Evolutionary conservation across 139 green algal species (phyloP), one percentile per base, ranked within the genome.

Genomic region (Chlorella sp.): DNA sequence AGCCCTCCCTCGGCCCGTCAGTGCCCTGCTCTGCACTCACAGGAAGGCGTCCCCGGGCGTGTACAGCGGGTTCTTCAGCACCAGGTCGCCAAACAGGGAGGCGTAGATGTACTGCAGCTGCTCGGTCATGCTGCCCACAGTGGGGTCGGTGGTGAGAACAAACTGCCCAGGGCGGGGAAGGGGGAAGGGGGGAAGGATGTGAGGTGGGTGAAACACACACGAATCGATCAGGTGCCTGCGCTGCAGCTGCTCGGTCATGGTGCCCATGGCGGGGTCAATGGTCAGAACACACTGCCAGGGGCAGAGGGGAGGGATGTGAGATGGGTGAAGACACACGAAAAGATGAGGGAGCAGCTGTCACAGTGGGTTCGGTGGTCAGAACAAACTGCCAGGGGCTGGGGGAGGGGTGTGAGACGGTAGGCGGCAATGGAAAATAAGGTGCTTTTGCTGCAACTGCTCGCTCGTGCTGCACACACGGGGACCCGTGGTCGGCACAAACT

Each of bases 1-100:
- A n/a, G n/a, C n/a, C n/a, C n/a, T n/a, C n/a, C n/a, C n/a, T n/a
- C n/a, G n/a, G n/a, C n/a, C n/a, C n/a, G n/a, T n/a, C n/a, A n/a
- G n/a, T n/a, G n/a, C n/a, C n/a, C n/a, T n/a, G n/a, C n/a, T n/a
- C n/a, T n/a, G n/a, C n/a, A 76, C 90, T 88, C 76, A 98, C 95
- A 95, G 93, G 93, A 98, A 98, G 3, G 93, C 91, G 88, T 96
- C 80, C 7, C 96, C 95, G 0, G 95, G 95, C 4, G 75, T 91
- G 83, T 98, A 98, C 14, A 97, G 61, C 14, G 97, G 96, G 90
- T 99, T 99, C 83, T 97, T 98, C 0, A 95, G 86, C 5, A 98
- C 96, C 79, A 95, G 96, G 86, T 98, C 95, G 32, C 97, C 96
- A 66, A 96, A 98, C 0, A 99, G 91, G 15, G 92, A 87, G 61